Evolutionary conservation across 106 monocot genomes (phyloP).

Genomic region (Ottelia alismoides): DNA sequence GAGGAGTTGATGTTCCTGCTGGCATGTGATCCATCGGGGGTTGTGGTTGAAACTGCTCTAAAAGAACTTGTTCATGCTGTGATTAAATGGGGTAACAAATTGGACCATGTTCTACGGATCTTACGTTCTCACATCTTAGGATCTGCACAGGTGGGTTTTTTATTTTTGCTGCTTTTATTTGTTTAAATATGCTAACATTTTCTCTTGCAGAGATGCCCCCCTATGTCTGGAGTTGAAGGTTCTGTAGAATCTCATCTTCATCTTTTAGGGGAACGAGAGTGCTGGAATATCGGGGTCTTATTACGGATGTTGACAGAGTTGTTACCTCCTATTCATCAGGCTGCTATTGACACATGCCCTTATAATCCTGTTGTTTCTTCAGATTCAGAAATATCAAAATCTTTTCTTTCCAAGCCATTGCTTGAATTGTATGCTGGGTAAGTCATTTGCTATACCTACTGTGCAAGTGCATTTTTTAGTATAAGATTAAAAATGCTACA

Average conservation of each 20-base stretch:
- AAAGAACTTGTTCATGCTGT: constrained; percentile 72
- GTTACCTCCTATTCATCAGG: too few species aligned
- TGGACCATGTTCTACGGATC: too few species aligned
- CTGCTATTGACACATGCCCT: too few species aligned
- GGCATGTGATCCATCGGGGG: too few species aligned
- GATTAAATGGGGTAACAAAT: constrained; percentile 60
- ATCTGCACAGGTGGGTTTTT: constrained; percentile 49
- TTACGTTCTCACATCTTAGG: too few species aligned
- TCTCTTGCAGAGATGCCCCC: constrained; percentile 85
- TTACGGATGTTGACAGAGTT: too few species aligned
- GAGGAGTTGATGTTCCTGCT: constrained; percentile 84
- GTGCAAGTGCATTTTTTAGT: not conserved
- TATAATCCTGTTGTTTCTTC: constrained; percentile 12
- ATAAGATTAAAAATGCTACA: not conserved
- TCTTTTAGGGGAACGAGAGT: too few species aligned
- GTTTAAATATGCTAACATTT: too few species aligned
- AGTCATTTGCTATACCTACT: too few species aligned
- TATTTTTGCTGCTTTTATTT: too few species aligned
- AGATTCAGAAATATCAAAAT: constrained; percentile 18
- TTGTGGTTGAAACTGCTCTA: constrained; percentile 63
- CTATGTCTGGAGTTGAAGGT: constrained; percentile 82
- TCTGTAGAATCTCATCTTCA: constrained; percentile 70
- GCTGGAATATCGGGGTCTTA: too few species aligned
- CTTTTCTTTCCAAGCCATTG: constrained; percentile 42
- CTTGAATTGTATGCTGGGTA: constrained; percentile 63